Percentiles rank a stretch among this genome's conserved stretches.
phyloP scores from a whole-genome alignment of 2,329 filamentous ascomycete species.

The Penicillium vulpinum region DNA sequence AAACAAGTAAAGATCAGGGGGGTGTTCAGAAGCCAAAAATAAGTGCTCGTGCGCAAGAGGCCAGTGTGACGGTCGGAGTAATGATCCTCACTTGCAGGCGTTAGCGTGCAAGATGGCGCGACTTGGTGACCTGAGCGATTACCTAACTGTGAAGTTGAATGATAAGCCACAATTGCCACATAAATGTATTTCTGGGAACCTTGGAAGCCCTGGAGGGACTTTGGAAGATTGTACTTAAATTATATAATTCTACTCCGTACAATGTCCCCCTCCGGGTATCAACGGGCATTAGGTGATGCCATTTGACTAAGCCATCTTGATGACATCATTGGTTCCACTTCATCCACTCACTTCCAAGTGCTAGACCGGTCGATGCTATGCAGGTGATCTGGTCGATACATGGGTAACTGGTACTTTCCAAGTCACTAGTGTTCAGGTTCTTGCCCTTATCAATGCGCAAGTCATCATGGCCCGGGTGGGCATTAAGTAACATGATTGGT shows the following conservation, averaged over 20 bases:
- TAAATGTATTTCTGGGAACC: too few species aligned
- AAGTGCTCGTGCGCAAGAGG: conserved; percentile 7
- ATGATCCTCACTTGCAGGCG: conserved; percentile 18
- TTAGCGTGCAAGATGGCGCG: conserved; percentile 19
- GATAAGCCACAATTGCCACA: conserved; percentile 1
- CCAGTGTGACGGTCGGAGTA: conserved; percentile 17
- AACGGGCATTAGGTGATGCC: background rate
- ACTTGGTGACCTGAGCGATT: conserved; percentile 14
- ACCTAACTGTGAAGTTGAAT: conserved; percentile 1
- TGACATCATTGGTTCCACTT: conserved; percentile 31
- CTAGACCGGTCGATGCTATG: conserved; percentile 35
- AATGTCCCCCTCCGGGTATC: background rate
- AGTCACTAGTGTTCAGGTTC: background rate
- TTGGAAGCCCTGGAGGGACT: too few species aligned
- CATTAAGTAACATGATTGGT: conserved; percentile 5
- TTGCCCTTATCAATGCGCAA: background rate
- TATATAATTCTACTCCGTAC: background rate
- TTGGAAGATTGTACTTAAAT: too few species aligned
- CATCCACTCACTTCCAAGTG: background rate
- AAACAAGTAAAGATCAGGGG: conserved; percentile 7
- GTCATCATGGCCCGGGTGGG: conserved; percentile 1
- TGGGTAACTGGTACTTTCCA: conserved; percentile 9
- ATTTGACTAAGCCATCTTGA: background rate
- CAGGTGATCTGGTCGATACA: conserved; percentile 21
- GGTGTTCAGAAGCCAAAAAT: conserved; percentile 10